phyloP scores from a whole-genome alignment of 306 rosid genomes.

The Begonia peltatifolia region DNA sequence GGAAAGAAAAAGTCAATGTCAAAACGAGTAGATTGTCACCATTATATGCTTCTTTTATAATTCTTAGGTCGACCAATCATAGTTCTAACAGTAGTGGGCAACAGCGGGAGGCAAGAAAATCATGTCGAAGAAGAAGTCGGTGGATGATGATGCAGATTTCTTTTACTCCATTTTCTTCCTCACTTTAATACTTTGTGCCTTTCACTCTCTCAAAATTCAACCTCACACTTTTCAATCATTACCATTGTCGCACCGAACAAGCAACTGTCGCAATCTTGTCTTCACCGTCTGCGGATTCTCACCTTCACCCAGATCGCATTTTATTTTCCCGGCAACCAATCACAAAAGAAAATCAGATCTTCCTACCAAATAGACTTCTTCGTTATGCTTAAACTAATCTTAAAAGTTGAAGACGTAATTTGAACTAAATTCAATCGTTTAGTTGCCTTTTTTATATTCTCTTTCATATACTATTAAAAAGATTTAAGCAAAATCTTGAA shows the following conservation, averaged over 20 bases:
- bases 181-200: background rate
- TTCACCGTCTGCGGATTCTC: slow-evolving; percentile 44
- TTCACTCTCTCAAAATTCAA: background rate
- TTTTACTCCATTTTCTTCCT: background rate
- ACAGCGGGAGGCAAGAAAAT: slow-evolving; percentile 1
- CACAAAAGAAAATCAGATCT: background rate
- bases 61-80: background rate
- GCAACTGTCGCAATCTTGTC: slow-evolving; percentile 61
- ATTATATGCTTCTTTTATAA: slow-evolving; percentile 1
- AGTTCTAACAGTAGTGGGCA: background rate
- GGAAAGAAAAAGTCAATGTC: background rate
- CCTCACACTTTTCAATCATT: slow-evolving; percentile 2
- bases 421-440: no score
- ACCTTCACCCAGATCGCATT: slow-evolving; percentile 8
- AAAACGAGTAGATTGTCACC: background rate
- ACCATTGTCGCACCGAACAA: slow-evolving; percentile 32
- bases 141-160: background rate
- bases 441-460: no score
- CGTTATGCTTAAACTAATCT: no score
- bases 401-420: no score
- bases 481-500: background rate
- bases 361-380: no score
- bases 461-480: background rate
- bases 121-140: slow-evolving; percentile 1
- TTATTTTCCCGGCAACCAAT: slow-evolving; percentile 3